Evolutionary conservation across 2,329 filamentous ascomycete genomes (phyloP).

Genomic region (Clonostachys rosea): DNA sequence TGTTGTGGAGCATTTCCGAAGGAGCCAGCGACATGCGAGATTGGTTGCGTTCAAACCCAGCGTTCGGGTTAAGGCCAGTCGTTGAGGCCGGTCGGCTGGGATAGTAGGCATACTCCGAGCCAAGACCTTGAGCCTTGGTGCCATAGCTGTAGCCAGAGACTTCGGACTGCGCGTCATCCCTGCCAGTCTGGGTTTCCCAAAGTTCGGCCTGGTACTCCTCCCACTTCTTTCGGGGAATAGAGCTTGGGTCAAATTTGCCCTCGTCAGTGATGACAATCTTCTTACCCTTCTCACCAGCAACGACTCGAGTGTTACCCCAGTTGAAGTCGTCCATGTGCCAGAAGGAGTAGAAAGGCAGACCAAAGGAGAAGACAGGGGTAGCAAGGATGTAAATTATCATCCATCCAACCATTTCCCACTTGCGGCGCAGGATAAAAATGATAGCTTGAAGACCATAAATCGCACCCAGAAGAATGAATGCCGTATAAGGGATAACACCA

Average conservation of each 20-base stretch:
- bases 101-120: conserved; percentile 69
- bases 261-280: conserved; percentile 94
- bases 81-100: conserved; percentile 53
- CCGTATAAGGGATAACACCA: conserved; percentile 70
- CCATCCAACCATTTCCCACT: conserved; percentile 99
- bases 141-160: conserved; percentile 92
- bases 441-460: conserved; percentile 96
- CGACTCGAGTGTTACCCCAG: conserved; percentile 98
- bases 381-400: conserved; percentile 94
- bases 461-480: conserved; percentile 87
- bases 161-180: conserved; percentile 77
- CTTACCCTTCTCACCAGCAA: conserved; percentile 88
- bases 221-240: conserved; percentile 97
- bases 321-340: conserved; percentile 99
- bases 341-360: conserved; percentile 88
- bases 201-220: conserved; percentile 98
- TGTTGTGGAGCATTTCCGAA: conserved; percentile 55
- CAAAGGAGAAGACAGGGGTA: conserved; percentile 87
- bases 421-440: conserved; percentile 92
- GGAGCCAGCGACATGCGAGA: conserved; percentile 79
- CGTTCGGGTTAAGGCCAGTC: conserved; percentile 44
- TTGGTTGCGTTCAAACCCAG: conserved; percentile 44
- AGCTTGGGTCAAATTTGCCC: conserved; percentile 91
- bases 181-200: conserved; percentile 89
- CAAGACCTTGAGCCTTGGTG: conserved; percentile 67